Evolutionary conservation across 2,329 filamentous ascomycete species (phyloP).

Genomic region (Erysiphe pulchra): DNA sequence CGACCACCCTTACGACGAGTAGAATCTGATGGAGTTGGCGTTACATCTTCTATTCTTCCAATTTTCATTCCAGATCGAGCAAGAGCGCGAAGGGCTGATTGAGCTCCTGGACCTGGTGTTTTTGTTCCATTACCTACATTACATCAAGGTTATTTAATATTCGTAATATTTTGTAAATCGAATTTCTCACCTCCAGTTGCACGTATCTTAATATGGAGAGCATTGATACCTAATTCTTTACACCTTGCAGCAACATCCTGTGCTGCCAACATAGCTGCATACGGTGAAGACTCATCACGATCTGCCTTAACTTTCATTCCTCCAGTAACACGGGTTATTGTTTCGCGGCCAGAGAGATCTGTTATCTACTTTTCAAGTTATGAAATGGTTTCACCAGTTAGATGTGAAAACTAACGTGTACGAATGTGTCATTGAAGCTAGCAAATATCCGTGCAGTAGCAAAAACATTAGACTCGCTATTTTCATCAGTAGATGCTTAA

Average conservation of each 20-base stretch:
- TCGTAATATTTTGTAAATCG: background rate
- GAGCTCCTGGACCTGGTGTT: slow-evolving; percentile 96
- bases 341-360: slow-evolving; percentile 77
- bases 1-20: slow-evolving; percentile 99
- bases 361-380: slow-evolving; percentile 17
- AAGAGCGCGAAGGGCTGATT: slow-evolving; percentile 95
- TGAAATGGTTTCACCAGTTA: background rate
- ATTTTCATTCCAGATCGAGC: slow-evolving; percentile 99
- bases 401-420: slow-evolving; percentile 46
- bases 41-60: slow-evolving; percentile 98
- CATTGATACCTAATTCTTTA: slow-evolving; percentile 68
- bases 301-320: slow-evolving; percentile 99
- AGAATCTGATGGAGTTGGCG: slow-evolving; percentile 95
- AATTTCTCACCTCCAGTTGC: slow-evolving; percentile 65
- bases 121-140: slow-evolving; percentile 76
- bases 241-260: slow-evolving; percentile 89
- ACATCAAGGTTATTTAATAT: slow-evolving; percentile 1
- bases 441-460: slow-evolving; percentile 60
- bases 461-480: slow-evolving; percentile 41
- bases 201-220: slow-evolving; percentile 99
- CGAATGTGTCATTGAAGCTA: slow-evolving; percentile 43
- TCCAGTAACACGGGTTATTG: slow-evolving; percentile 98
- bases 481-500: slow-evolving; percentile 11
- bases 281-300: slow-evolving; percentile 98
- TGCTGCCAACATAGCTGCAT: slow-evolving; percentile 99